Conservation (phyloP, 2,329 filamentous ascomycete genomes). For the Aspergillus fumigatus region DNA sequence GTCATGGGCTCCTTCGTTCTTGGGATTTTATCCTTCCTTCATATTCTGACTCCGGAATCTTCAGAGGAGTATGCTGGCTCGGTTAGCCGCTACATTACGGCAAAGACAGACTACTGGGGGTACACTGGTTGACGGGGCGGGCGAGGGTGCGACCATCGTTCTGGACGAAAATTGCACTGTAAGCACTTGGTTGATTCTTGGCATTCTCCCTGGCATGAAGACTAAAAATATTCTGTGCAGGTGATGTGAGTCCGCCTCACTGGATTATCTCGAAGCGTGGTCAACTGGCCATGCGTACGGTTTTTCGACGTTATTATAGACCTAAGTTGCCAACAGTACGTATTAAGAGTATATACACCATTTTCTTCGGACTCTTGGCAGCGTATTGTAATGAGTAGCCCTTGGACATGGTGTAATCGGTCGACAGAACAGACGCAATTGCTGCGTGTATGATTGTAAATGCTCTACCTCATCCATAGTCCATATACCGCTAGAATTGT, state of each 20-base stretch:
- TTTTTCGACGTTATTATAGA: neutral
- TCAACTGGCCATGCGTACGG: neutral
- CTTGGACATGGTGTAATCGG: neutral
- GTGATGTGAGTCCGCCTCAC: conserved; percentile 24
- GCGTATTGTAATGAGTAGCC: neutral
- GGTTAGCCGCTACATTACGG: conserved; percentile 40
- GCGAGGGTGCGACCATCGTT: conserved; percentile 31
- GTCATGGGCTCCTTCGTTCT: conserved; percentile 14
- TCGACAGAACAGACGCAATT: neutral
- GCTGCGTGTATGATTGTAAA: too few relatives aligned
- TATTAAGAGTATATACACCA: neutral
- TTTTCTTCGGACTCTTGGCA: neutral
- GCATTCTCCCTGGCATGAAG: neutral
- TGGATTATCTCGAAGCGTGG: neutral
- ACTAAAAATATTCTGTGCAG: conserved; percentile 13
- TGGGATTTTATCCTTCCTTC: neutral
- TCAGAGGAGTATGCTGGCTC: conserved; percentile 46
- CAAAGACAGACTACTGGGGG: conserved; percentile 30
- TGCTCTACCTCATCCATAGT: neutral
- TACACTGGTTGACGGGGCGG: conserved; percentile 22
- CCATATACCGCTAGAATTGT: neutral
- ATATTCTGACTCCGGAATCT: conserved; percentile 11
- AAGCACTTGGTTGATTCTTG: conserved; percentile 15
- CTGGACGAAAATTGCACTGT: conserved; percentile 45
- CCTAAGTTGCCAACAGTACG: neutral